phyloP scores from a whole-genome alignment of 495 filamentous ascomycete species.

The Acidomyces sp. region DNA sequence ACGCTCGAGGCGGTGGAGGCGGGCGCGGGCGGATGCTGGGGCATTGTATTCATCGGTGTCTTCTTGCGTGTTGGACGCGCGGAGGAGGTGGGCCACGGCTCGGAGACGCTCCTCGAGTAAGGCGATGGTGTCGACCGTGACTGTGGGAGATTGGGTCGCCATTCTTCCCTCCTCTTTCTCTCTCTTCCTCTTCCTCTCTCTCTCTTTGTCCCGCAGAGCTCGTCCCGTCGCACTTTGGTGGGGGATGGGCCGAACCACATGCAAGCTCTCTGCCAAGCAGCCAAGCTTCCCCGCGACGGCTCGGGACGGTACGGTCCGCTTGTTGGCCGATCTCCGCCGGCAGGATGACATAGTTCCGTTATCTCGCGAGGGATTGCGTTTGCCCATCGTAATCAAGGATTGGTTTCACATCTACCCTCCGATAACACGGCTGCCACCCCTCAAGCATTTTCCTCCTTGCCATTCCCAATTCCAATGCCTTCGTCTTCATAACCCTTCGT shows the following conservation, averaged over 20 bases:
- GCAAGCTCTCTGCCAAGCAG: no score
- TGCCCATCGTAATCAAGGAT: no score
- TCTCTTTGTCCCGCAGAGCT: not conserved
- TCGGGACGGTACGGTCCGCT: not conserved
- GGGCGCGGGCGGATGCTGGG: constrained; percentile 20
- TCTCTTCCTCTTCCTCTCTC: not conserved
- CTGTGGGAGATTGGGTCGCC: constrained; percentile 13
- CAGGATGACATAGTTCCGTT: no score
- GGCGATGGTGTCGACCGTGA: constrained; percentile 51
- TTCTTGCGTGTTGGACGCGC: constrained; percentile 36
- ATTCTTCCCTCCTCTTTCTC: not conserved
- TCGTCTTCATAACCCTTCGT: no score
- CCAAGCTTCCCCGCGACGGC: not conserved
- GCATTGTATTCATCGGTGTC: constrained; percentile 9
- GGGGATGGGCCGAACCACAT: no score
- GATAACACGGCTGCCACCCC: not conserved
- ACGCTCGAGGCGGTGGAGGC: constrained; percentile 50
- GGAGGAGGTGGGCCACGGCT: constrained; percentile 61
- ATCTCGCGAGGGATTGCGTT: no score
- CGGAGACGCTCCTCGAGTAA: constrained; percentile 64
- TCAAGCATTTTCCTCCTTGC: not conserved
- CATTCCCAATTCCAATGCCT: not conserved
- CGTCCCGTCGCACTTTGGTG: no score
- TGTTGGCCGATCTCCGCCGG: no score
- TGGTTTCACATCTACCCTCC: no score